These are phyloP conservation scores for Colletotrichum sojae DNA, from an alignment of 2,329 filamentous ascomycete species.

Conservation along the genomic window DNA sequence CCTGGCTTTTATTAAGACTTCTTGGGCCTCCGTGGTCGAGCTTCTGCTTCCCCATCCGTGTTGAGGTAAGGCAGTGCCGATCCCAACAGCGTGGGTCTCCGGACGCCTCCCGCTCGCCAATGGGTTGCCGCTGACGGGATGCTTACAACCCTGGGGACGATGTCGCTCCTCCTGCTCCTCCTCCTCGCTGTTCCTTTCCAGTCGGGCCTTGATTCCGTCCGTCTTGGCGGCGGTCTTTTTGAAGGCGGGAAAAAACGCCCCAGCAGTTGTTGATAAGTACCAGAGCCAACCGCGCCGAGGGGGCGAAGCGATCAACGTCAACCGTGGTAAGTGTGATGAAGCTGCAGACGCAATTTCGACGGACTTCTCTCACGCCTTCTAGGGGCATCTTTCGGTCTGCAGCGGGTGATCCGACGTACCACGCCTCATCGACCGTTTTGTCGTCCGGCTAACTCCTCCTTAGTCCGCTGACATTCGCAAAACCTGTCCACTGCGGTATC, in stretches of 20 bases:
- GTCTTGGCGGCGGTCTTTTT: background rate
- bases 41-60: background rate
- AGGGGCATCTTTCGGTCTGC: background rate
- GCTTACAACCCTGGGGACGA: conserved; percentile 3
- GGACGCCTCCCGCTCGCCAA: background rate
- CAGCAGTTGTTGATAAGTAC: background rate
- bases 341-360: background rate
- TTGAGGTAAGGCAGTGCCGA: background rate
- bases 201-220: background rate
- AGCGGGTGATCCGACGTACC: background rate
- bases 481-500: background rate
- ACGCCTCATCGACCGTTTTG: background rate
- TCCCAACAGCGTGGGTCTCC: conserved; percentile 4
- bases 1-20: background rate
- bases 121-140: conserved; percentile 4
- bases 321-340: background rate
- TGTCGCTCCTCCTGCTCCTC: background rate
- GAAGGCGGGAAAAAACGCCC: background rate
- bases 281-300: background rate
- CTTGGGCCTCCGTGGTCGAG: background rate
- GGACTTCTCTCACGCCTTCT: background rate
- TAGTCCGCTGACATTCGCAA: background rate
- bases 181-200: background rate
- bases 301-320: background rate
- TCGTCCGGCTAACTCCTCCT: background rate